These are phyloP conservation scores for Cladosporium sp. DNA, from an alignment of 2,329 filamentous ascomycete genomes.

Conservation along the genomic window DNA sequence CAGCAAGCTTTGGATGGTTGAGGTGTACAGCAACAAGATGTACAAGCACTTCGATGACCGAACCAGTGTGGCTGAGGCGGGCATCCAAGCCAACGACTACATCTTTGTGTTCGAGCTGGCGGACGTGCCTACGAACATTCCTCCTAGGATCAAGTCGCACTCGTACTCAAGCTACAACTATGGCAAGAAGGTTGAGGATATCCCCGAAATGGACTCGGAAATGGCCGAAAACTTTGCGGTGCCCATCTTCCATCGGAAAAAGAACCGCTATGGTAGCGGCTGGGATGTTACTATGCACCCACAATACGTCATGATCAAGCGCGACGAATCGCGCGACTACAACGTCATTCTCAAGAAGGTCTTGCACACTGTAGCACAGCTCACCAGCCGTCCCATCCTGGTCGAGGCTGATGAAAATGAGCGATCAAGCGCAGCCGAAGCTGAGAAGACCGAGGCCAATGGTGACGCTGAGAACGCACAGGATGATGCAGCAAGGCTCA, in stretches of 20 bases:
- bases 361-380: constrained; percentile 71
- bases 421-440: neutral
- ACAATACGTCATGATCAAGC: constrained; percentile 72
- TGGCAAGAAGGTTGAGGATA: constrained; percentile 46
- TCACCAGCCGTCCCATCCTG: constrained; percentile 72
- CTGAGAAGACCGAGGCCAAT: constrained; percentile 15
- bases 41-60: constrained; percentile 82
- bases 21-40: constrained; percentile 81
- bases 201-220: constrained; percentile 60
- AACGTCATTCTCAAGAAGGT: constrained; percentile 79
- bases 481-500: constrained; percentile 57
- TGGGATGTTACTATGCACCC: constrained; percentile 32
- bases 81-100: constrained; percentile 64
- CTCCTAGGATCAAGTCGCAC: constrained; percentile 56
- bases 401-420: constrained; percentile 45
- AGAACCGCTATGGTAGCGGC: constrained; percentile 37
- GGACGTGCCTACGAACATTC: constrained; percentile 74
- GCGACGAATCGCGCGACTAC: constrained; percentile 69
- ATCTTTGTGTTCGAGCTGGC: constrained; percentile 79
- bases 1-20: constrained; percentile 72
- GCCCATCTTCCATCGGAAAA: constrained; percentile 65
- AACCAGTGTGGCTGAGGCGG: constrained; percentile 67
- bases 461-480: constrained; percentile 55
- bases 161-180: constrained; percentile 42
- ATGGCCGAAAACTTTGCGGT: constrained; percentile 69